Evolutionary conservation across 1,284 basidiomycete species (phyloP).

Genomic region (Marasmius tenuissimus): DNA sequence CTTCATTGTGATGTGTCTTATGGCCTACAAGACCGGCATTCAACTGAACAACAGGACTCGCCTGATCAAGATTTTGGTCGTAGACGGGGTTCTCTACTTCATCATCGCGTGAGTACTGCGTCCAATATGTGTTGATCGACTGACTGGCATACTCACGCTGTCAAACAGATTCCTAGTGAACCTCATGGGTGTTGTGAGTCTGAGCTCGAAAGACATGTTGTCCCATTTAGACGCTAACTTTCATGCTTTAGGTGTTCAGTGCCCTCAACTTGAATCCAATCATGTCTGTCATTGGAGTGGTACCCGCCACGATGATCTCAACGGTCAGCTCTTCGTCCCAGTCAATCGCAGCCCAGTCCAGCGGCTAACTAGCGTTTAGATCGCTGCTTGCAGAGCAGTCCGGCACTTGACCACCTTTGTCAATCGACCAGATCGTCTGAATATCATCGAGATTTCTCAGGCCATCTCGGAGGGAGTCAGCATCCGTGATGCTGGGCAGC

Average conservation of each 20-base stretch:
- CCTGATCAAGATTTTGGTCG: neutral
- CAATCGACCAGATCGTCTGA: neutral
- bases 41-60: neutral
- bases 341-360: neutral
- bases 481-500: too few species aligned
- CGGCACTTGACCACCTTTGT: neutral
- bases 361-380: neutral
- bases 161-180: neutral
- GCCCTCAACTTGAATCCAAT: slow-evolving; percentile 2
- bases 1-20: slow-evolving; percentile 57
- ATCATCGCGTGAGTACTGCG: neutral
- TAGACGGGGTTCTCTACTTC: neutral
- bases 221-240: neutral
- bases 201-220: neutral
- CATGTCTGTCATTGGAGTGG: neutral
- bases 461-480: too few species aligned
- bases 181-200: neutral
- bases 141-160: neutral
- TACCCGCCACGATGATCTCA: neutral
- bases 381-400: neutral
- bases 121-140: neutral
- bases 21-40: slow-evolving; percentile 53
- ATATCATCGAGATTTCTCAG: too few species aligned
- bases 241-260: neutral
- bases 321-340: neutral